phyloP scores from a whole-genome alignment of 345 rosid species.

The Populus deltoides region DNA sequence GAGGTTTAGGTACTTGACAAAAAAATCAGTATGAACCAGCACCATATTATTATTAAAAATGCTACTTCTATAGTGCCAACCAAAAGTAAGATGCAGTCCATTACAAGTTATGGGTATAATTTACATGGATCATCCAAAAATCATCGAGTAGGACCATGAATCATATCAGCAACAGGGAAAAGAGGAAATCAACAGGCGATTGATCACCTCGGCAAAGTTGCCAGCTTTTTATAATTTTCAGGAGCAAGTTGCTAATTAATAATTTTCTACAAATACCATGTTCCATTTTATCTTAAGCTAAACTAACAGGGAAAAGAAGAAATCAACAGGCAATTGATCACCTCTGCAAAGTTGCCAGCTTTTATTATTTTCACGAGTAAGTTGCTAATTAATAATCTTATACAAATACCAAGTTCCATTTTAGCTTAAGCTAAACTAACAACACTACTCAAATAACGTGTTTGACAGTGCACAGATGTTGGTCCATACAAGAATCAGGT shows the following conservation, averaged over 20 bases:
- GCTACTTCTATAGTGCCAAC: neutral
- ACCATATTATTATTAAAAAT: neutral
- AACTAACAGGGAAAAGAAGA: neutral
- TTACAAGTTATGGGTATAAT: neutral
- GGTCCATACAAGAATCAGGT: neutral
- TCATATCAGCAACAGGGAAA: constrained; percentile 23
- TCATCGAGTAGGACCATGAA: neutral
- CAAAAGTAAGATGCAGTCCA: neutral
- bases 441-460: neutral
- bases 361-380: too few species aligned
- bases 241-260: neutral
- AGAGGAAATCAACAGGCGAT: constrained; percentile 35
- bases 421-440: neutral
- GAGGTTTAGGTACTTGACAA: too few species aligned
- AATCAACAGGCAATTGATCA: too few species aligned
- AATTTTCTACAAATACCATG: neutral
- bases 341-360: too few species aligned
- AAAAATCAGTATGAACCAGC: neutral
- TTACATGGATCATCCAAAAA: neutral
- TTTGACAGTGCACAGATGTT: neutral
- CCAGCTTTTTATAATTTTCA: neutral
- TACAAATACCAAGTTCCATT: neutral
- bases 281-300: neutral
- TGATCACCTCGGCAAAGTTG: constrained; percentile 43
- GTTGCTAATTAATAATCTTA: too few species aligned